phyloP scores from a whole-genome alignment of 345 rosid genomes.

The Brassica carinata region DNA sequence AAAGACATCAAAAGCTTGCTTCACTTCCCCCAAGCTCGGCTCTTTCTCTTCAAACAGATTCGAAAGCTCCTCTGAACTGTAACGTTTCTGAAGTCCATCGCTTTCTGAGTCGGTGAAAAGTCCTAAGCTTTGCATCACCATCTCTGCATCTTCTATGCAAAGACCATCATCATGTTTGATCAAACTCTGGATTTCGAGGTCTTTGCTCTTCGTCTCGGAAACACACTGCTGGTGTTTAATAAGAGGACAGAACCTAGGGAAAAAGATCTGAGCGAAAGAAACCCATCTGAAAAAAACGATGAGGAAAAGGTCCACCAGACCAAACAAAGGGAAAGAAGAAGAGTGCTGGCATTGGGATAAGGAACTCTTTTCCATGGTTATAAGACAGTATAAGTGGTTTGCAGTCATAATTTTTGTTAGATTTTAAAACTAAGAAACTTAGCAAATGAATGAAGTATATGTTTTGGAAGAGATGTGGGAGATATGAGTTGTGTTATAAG shows the following conservation, averaged over 20 bases:
- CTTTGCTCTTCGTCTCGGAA: conserved; percentile 34
- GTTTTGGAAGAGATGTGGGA: conserved; percentile 14
- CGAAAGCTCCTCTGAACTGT: conserved; percentile 47
- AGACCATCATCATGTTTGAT: conserved; percentile 30
- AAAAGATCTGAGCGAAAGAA: conserved; percentile 25
- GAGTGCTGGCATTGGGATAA: conserved; percentile 14
- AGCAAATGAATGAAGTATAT: conserved; percentile 22
- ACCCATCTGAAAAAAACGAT: conserved; percentile 39
- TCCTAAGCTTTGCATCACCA: conserved; percentile 65
- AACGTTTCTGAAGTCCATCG: conserved; percentile 43
- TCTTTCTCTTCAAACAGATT: conserved; percentile 73
- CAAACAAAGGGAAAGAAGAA: conserved; percentile 30
- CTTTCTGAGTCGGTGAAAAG: conserved; percentile 47
- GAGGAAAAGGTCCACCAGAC: conserved; percentile 31
- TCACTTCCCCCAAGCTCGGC: conserved; percentile 76
- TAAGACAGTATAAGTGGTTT: conserved; percentile 9
- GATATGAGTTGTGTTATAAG: conserved; percentile 10
- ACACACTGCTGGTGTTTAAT: conserved; percentile 32
- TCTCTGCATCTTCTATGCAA: conserved; percentile 57
- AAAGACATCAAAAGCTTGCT: conserved; percentile 76
- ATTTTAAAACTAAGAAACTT: background rate
- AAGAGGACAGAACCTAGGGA: conserved; percentile 48
- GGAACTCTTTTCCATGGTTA: conserved; percentile 43
- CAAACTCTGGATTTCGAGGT: conserved; percentile 27
- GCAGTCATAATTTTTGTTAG: conserved; percentile 21